These are phyloP conservation scores for Rhodotorula sp. DNA, from an alignment of 1,284 basidiomycete genomes.

Conservation along the genomic window DNA sequence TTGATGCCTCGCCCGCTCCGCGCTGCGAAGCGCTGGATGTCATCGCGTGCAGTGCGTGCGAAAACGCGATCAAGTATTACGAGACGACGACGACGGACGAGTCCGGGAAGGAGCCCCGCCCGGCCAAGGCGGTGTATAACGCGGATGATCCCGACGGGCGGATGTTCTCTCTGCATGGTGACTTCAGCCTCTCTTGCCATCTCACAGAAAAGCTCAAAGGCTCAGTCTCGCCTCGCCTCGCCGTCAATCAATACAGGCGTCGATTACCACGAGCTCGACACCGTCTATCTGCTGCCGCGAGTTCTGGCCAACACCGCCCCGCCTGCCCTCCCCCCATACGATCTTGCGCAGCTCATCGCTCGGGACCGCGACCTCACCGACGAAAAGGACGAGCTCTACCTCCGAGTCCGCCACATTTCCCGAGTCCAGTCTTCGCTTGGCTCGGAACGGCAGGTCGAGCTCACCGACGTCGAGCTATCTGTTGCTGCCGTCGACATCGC, in stretches of 20 bases:
- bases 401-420: not conserved
- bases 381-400: not conserved
- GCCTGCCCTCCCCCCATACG: not conserved
- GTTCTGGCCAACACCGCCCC: not conserved
- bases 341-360: slow-evolving; percentile 14
- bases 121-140: not conserved
- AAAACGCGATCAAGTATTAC: not conserved
- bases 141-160: too few relatives aligned
- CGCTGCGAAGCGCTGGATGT: not conserved
- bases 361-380: not conserved
- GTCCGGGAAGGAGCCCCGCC: not conserved
- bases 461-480: not conserved
- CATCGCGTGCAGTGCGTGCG: slow-evolving; percentile 1
- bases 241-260: not conserved
- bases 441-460: not conserved
- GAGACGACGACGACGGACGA: not conserved
- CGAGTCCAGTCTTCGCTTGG: not conserved
- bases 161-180: not conserved
- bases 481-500: not conserved
- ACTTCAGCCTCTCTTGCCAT: not conserved
- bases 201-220: not conserved
- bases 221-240: not conserved
- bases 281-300: not conserved
- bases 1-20: not conserved
- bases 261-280: slow-evolving; percentile 6